Conservation (phyloP, 2,329 filamentous ascomycete species). For the Phialophora macrospora region DNA sequence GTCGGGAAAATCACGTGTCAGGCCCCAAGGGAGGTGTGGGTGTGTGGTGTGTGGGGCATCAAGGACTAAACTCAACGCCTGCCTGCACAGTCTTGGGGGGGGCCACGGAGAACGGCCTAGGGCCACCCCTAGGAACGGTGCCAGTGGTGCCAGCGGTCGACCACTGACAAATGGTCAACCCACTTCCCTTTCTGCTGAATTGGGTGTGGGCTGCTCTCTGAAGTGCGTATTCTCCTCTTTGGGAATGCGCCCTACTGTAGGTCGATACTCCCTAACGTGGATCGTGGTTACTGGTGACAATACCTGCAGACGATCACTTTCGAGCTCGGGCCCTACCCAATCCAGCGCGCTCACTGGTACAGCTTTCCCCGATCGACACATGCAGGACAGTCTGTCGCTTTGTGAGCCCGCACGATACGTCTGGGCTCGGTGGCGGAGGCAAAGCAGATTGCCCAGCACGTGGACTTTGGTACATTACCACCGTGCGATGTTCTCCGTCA, state of each 20-base stretch:
- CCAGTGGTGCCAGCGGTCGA: not conserved
- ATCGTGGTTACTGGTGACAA: not conserved
- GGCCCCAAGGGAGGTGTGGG: not conserved
- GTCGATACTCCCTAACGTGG: not conserved
- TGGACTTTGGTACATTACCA: not conserved
- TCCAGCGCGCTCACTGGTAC: too few relatives aligned
- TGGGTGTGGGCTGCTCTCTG: not conserved
- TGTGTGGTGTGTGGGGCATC: too few relatives aligned
- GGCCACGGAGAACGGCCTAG: not conserved
- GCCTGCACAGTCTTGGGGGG: not conserved
- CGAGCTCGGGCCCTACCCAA: not conserved
- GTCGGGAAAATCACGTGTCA: constrained; percentile 23
- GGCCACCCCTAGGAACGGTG: not conserved
- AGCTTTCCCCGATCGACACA: too few relatives aligned
- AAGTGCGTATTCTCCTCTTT: constrained; percentile 4
- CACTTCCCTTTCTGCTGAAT: constrained; percentile 11
- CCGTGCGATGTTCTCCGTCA: too few relatives aligned
- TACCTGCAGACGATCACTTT: not conserved
- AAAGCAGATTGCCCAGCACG: not conserved
- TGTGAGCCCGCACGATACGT: too few relatives aligned
- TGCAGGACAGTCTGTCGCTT: too few relatives aligned
- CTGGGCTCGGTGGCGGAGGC: too few relatives aligned
- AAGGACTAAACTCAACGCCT: not conserved
- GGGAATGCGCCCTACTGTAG: constrained; percentile 15
- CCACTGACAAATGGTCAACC: constrained; percentile 9